Evolutionary conservation across 148 eudicot genomes (phyloP), one percentile per base, ranked within the genome.

Genomic region (Spergularia bocconei): DNA sequence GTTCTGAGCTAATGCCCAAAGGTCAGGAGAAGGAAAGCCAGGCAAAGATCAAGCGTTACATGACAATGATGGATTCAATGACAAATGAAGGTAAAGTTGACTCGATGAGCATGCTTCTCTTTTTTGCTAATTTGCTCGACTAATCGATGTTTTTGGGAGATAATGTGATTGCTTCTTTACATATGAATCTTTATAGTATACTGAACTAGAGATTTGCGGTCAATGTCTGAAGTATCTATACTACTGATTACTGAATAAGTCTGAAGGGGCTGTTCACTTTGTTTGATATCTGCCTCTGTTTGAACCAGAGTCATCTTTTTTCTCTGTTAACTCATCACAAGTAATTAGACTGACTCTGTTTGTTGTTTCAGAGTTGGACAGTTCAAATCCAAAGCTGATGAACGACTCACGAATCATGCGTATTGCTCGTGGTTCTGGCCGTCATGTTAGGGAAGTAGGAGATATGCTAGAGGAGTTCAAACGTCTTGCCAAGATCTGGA

Each of bases 11-110:
- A 54, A 89, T 92, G 97, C 93, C 97, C 39, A 80, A 91, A 85
- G 98, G 96, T 38, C 93, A 78, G 66, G 98, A 89, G 80, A 90
- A 95, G 73, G 96, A 92, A 88, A 92, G 98, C 78, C 98, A 92
- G 72, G 89, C 96, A 47, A 92, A 92, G 82, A 82, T 92, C 56
- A 92, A 95, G 85, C 91, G 96, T 36, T 95, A 92, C 75, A 92
- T 95, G 98, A 90, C 97, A 6, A 95, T 95, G 90, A 95, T 95
- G 98, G 97, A 94, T 75, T 94, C 98, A 53, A 94, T 94, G 98
- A 92, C 98, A 63, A 80, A 94, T 69, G 97, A 92, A 85, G 98
- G 97, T 77, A 44, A 65, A 84, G 85, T 78, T 21, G 12, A 10
- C 23, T 20, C 12, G 36, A 36, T 13, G 23, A 13, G 17, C 25